Percentiles rank a stretch among this genome's conserved stretches.
phyloP scores from a whole-genome alignment of 139 green algal species.

The Coelastrella sp. region DNA sequence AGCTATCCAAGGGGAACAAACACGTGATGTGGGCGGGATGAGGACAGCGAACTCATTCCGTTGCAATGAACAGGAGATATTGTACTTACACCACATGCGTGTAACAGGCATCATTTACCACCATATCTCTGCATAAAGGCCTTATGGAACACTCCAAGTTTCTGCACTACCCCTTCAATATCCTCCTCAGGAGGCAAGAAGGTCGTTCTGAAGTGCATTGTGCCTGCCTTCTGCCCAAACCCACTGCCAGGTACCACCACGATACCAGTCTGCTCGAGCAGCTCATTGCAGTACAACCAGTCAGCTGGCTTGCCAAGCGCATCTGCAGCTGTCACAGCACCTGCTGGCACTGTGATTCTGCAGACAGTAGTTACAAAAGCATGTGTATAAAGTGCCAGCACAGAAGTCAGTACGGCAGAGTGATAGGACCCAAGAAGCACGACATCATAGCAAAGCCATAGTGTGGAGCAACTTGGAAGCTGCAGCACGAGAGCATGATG shows the following conservation, averaged over 20 bases:
- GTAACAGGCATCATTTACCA: too few relatives aligned
- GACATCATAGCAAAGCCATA: too few relatives aligned
- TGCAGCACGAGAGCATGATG: too few relatives aligned
- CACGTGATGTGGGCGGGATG: too few relatives aligned
- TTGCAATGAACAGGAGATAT: too few relatives aligned
- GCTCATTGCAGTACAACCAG: constrained; percentile 92
- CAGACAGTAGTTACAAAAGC: neutral
- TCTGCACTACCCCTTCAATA: constrained; percentile 75
- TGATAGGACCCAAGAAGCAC: too few relatives aligned
- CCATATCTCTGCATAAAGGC: constrained; percentile 81
- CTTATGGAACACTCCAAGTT: constrained; percentile 83
- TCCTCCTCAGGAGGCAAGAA: constrained; percentile 86
- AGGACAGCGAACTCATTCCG: too few relatives aligned
- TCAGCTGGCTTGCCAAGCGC: constrained; percentile 85
- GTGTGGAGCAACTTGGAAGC: too few relatives aligned
- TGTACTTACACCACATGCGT: too few relatives aligned
- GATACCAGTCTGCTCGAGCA: constrained; percentile 93
- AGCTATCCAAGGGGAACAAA: too few relatives aligned
- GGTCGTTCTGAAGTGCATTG: constrained; percentile 85
- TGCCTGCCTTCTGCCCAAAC: constrained; percentile 87
- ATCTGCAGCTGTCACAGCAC: constrained; percentile 61
- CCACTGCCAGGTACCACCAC: constrained; percentile 92
- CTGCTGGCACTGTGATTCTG: constrained; percentile 66
- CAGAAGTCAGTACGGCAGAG: too few relatives aligned
- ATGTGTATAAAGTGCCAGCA: too few relatives aligned